A percentile compares a stretch with the other conserved stretches of the same genome.
These are phyloP conservation scores for Crithidia expoeki DNA, from an alignment of 208 protist genomes.

Conservation along the genomic window DNA sequence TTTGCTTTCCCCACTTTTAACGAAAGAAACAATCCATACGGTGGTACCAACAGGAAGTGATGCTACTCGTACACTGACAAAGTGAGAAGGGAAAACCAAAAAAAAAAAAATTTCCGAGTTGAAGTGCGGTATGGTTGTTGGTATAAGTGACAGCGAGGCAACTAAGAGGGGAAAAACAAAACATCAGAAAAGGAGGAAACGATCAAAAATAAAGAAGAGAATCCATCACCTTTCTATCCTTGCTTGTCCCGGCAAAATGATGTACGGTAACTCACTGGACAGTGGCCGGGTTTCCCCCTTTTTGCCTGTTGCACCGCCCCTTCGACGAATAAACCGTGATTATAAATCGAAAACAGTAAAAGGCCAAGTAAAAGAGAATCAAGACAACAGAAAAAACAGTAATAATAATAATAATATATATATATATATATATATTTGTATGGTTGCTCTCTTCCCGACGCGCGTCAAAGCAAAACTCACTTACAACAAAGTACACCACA, in stretches of 20 bases:
- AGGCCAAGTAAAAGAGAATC: neutral
- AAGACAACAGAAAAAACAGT: conserved; percentile 8
- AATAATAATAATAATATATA: neutral
- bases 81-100: neutral
- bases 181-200: neutral
- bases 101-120: neutral
- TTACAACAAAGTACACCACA: neutral
- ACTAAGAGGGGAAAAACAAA: neutral
- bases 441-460: neutral
- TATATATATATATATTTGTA: neutral
- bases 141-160: neutral
- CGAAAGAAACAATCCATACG: neutral
- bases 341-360: neutral
- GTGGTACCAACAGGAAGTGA: neutral
- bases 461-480: neutral
- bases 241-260: no score
- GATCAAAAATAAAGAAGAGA: neutral
- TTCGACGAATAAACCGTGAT: neutral
- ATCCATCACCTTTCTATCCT: neutral
- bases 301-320: neutral
- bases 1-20: neutral
- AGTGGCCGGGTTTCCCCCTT: neutral
- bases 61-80: neutral
- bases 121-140: neutral
- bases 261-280: neutral